Evolutionary conservation across 2,329 filamentous ascomycete genomes (phyloP), one percentile per base, ranked within the genome.

Genomic region (Fusarium sp.): DNA sequence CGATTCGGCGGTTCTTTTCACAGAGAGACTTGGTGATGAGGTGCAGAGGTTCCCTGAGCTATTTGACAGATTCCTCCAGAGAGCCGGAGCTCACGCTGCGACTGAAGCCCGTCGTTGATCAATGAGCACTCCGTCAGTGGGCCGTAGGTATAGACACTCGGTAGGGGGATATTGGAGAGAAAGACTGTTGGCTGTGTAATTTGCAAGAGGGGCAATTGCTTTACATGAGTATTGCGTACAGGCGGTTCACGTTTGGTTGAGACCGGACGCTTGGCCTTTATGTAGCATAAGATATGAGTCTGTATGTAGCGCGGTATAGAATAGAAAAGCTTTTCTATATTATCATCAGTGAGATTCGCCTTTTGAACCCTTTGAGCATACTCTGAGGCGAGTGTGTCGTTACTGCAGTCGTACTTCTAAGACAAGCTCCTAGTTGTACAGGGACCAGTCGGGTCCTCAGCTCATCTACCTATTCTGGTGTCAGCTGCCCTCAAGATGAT

Each of bases 181-280:
- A 4, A 11, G 3, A 3, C 0, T 2, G 11, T 5, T 25, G 7
- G 12, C 10, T 14, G 17, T 3, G 3, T 14, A 0, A 12, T n/a
- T 18, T 7, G 29, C 15, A 18, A 6, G 12, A 5, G 3, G 33
- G 5, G 15, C 11, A 10, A 17, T 7, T 7, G 0, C 5, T 35
- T 2, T 22, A 18, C 11, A 14, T 1, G 17, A 20, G 47, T 0
- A 7, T 20, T 2, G 0, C 6, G 3, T 11, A 10, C 1, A 4
- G 10, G 14, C 10, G 27, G 1, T 13, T 5, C 11, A 6, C 0
- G 2, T 2, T 4, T 20, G 27, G 2, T 15, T n/a, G 20, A 31
- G 9, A 17, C 17, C 20, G 2, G 4, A 7, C 14, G 0, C 4
- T 47, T n/a, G 4, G 6, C 3, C 5, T 49, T 2, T 17, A 33